Conservation (phyloP, 176 grass and related monocot species). For the Thinopyrum elongatum region DNA sequence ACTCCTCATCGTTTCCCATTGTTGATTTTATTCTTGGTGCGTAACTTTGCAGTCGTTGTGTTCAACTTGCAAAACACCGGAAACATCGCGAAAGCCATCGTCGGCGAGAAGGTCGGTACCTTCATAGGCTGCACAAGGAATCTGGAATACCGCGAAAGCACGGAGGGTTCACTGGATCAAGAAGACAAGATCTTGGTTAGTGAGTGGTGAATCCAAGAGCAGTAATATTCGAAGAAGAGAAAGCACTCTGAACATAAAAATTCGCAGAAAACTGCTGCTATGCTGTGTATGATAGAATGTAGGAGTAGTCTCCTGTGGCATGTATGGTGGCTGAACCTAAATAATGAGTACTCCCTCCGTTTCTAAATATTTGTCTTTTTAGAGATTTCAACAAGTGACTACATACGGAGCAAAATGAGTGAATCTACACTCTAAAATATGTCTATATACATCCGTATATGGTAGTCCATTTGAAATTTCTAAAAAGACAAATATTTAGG, state of each 20-base stretch:
- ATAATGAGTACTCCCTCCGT: too few relatives aligned
- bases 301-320: background rate
- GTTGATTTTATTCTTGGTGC: background rate
- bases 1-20: background rate
- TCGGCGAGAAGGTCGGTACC: conserved; percentile 90
- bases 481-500: too few relatives aligned
- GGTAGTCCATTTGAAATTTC: too few relatives aligned
- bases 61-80: conserved; percentile 91
- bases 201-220: conserved; percentile 39
- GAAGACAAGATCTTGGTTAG: conserved; percentile 38
- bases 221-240: background rate
- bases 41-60: conserved; percentile 71
- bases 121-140: conserved; percentile 56
- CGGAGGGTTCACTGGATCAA: conserved; percentile 23
- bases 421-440: too few relatives aligned
- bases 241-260: background rate
- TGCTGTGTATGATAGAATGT: conserved; percentile 26
- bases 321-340: background rate
- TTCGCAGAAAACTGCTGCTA: conserved; percentile 1
- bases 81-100: conserved; percentile 93
- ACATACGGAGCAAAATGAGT: too few relatives aligned
- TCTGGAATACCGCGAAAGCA: conserved; percentile 9
- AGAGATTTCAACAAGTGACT: too few relatives aligned
- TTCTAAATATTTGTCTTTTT: too few relatives aligned
- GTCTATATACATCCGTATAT: too few relatives aligned